Base-by-base conservation (phyloP, 805 yeast genomes). In the Sporopachydermia quercuum region DNA sequence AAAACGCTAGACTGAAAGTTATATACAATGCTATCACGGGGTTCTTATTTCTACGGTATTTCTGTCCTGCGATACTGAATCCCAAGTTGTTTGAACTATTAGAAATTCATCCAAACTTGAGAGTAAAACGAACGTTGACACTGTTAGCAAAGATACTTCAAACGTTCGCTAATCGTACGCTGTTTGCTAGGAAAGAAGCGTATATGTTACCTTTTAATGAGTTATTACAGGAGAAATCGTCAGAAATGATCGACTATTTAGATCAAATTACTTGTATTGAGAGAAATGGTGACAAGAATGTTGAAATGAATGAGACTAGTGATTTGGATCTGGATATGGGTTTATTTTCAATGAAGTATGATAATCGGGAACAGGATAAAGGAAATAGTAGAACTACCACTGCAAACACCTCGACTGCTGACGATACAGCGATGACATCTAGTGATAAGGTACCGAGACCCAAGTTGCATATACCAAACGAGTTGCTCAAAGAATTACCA, bases 31-130 rank as follows among this genome's bases (percentile, higher is more conserved):
- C 94, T 38, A 60, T 87, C 19, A 71, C 91, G 15, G 86, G 95
- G 1, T 82, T 91, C 50, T 61, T 89, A 8, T 91, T 89, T 54
- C 60, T 89, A 43, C 63, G 96, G 43, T 83, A 78, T 56, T 71
- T 86, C 46, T 86, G 96, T 50, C 97, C 98, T n/a, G 94, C 95
- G 0, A 71, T 89, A 18, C 60, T 91, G 52, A 87, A 85, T 50
- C 98, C 98, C 0, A 85, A 84, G 50, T 57, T 87, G 38, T 86
- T 85, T 55, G 76, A 77, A 44, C 62, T 91, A 38, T 72, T 84
- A 0, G 68, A 71, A 39, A 65, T 71, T 30, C 89, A 82, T 48
- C 84, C 85, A 43, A 67, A 76, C 5, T 84, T 86, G 2, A 65
- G 66, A 6, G 66, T 76, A 2, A 87, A 85, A 46, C 66, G 94